Percentiles rank a stretch among this genome's conserved stretches.
Conservation (phyloP, 495 filamentous ascomycete species). For the Bacidia rubella region DNA sequence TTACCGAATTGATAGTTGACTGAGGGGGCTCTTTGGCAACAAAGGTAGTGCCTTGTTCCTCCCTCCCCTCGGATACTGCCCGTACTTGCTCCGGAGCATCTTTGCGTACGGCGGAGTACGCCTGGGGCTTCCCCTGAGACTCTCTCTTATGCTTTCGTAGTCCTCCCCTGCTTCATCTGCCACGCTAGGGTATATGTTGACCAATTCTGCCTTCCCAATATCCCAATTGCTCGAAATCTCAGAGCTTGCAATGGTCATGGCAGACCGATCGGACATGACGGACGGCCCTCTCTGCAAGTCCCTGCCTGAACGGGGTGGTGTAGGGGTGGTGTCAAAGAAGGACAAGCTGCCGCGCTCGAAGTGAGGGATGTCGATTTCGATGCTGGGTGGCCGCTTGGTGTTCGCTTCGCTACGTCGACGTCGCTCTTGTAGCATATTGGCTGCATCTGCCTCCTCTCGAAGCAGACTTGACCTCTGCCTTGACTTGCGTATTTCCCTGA, state of each 20-base stretch:
- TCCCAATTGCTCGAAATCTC: slow-evolving; percentile 19
- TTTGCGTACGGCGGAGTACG: slow-evolving; percentile 10
- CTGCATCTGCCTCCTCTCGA: not conserved
- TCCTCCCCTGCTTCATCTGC: slow-evolving; percentile 3
- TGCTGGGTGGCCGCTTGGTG: not conserved
- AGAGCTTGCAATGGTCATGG: slow-evolving; percentile 17
- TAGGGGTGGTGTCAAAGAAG: not conserved
- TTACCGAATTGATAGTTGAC: not conserved
- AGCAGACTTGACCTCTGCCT: not conserved
- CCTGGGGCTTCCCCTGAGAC: not conserved
- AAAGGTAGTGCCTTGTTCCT: slow-evolving; percentile 14
- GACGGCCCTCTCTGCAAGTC: slow-evolving; percentile 11
- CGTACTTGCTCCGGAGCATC: slow-evolving; percentile 12
- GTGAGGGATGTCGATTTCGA: slow-evolving; percentile 2
- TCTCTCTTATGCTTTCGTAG: slow-evolving; percentile 1
- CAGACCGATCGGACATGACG: slow-evolving; percentile 17
- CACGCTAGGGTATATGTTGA: slow-evolving; percentile 19
- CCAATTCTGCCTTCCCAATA: slow-evolving; percentile 16
- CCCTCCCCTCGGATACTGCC: slow-evolving; percentile 11
- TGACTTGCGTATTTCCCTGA: not conserved
- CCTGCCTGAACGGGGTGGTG: slow-evolving; percentile 2
- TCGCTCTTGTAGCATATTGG: not conserved
- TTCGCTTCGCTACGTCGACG: not conserved
- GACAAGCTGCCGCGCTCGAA: slow-evolving; percentile 3
- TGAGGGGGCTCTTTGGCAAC: slow-evolving; percentile 11